A percentile compares a stretch with the other conserved stretches of the same genome.
phyloP scores from a whole-genome alignment of 1,284 basidiomycete species.

The Ceratorhiza oryzae-sativae region DNA sequence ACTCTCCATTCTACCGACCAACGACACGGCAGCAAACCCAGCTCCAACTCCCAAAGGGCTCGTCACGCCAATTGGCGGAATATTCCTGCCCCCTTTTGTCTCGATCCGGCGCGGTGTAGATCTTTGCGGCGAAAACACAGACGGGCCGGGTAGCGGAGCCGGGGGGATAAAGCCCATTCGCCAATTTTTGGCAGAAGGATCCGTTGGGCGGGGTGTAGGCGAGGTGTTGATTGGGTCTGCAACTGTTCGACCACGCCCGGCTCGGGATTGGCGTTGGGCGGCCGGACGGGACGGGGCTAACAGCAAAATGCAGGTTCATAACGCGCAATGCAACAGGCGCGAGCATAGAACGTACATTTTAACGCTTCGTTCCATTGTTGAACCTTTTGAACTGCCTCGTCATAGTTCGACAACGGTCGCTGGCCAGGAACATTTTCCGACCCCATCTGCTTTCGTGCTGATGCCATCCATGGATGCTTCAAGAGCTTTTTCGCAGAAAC shows the following conservation, averaged over 20 bases:
- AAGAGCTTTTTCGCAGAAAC: constrained; percentile 93
- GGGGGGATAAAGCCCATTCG: constrained; percentile 36
- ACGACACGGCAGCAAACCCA: constrained; percentile 8
- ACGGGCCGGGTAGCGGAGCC: constrained; percentile 25
- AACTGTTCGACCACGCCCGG: constrained; percentile 19
- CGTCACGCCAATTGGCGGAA: constrained; percentile 27
- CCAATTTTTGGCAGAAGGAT: constrained; percentile 34
- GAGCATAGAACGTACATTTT: constrained; percentile 67
- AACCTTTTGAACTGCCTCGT: constrained; percentile 92
- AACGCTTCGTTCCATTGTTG: constrained; percentile 99
- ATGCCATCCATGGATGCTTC: constrained; percentile 94
- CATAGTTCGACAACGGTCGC: constrained; percentile 78
- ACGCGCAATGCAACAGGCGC: constrained; percentile 48
- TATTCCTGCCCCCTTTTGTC: constrained; percentile 6
- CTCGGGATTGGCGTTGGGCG: constrained; percentile 18
- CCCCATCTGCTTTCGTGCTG: constrained; percentile 76
- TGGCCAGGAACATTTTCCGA: constrained; percentile 54
- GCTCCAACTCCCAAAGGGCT: constrained; percentile 25
- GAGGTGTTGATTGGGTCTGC: constrained; percentile 40
- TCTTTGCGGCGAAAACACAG: constrained; percentile 20
- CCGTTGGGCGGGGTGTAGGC: constrained; percentile 40
- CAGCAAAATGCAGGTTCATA: constrained; percentile 48
- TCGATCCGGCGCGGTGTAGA: constrained; percentile 17
- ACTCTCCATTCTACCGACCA: constrained; percentile 40
- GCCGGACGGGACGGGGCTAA: constrained; percentile 42